These are phyloP conservation scores for Colletotrichum tropicale DNA, from an alignment of 2,329 filamentous ascomycete species.

Conservation along the genomic window DNA sequence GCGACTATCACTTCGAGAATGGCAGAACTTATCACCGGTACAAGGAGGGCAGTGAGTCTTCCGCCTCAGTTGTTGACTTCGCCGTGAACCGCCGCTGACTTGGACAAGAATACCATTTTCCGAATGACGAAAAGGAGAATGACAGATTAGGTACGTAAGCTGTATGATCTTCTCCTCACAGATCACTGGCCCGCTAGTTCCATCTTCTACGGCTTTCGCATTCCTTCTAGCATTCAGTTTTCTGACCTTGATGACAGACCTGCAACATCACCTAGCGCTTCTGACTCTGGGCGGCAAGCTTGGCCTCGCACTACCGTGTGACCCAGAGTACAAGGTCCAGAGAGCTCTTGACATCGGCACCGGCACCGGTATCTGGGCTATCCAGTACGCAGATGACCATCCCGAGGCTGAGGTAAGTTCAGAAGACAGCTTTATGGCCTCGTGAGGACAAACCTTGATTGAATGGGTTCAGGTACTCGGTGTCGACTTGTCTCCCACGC, in stretches of 20 bases:
- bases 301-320: constrained; percentile 17
- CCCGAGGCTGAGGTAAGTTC: constrained; percentile 30
- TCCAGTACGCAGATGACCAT: constrained; percentile 39
- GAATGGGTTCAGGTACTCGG: neutral
- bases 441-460: neutral
- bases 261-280: constrained; percentile 38
- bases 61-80: neutral
- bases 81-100: neutral
- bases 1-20: neutral
- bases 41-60: constrained; percentile 3
- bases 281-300: constrained; percentile 36
- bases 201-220: neutral
- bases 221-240: neutral
- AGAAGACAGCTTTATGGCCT: constrained; percentile 32
- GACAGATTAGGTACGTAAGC: neutral
- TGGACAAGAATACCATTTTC: constrained; percentile 7
- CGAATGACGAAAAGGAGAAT: constrained; percentile 16
- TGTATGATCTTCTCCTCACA: neutral
- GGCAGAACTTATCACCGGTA: constrained; percentile 23
- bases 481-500: neutral
- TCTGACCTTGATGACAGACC: constrained; percentile 22
- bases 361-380: constrained; percentile 34
- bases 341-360: constrained; percentile 29
- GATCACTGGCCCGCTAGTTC: neutral
- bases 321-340: constrained; percentile 22